Conservation (phyloP, 305 asterid species). For the Fraxinus nigra region DNA sequence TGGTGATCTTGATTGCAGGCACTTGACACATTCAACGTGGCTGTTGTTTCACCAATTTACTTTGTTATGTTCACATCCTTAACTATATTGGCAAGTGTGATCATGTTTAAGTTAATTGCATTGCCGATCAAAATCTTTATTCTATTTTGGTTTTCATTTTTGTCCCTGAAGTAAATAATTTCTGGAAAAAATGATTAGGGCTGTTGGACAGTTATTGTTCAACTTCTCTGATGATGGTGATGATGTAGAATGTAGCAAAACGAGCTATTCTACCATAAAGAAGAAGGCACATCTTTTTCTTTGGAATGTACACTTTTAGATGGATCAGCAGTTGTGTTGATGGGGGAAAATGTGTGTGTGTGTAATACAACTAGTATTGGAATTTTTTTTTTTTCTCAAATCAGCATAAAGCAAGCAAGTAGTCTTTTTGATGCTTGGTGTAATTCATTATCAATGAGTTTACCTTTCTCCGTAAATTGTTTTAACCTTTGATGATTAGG, state of each 20-base stretch:
- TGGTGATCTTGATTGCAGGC: slow-evolving; percentile 64
- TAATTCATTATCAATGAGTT: background rate
- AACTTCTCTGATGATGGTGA: background rate
- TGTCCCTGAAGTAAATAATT: background rate
- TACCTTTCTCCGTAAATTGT: background rate
- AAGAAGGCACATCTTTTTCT: background rate
- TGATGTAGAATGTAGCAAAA: background rate
- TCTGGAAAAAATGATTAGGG: background rate
- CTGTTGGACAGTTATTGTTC: background rate
- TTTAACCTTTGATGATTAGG: background rate
- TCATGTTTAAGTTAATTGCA: slow-evolving; percentile 91
- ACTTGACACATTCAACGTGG: slow-evolving; percentile 96
- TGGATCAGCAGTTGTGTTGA: background rate
- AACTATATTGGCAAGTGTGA: slow-evolving; percentile 96
- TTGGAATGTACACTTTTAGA: background rate
- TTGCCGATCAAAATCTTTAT: slow-evolving; percentile 4
- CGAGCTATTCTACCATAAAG: background rate
- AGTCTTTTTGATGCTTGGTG: background rate
- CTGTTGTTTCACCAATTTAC: slow-evolving; percentile 95
- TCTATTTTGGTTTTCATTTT: background rate
- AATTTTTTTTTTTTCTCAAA: background rate
- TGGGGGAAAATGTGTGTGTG: background rate
- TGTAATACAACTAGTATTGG: background rate
- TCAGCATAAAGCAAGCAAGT: background rate
- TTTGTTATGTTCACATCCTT: slow-evolving; percentile 96